These are phyloP conservation scores for Discostella stelligeroides DNA, from an alignment of 108 stramenopile genomes.

Conservation along the genomic window DNA sequence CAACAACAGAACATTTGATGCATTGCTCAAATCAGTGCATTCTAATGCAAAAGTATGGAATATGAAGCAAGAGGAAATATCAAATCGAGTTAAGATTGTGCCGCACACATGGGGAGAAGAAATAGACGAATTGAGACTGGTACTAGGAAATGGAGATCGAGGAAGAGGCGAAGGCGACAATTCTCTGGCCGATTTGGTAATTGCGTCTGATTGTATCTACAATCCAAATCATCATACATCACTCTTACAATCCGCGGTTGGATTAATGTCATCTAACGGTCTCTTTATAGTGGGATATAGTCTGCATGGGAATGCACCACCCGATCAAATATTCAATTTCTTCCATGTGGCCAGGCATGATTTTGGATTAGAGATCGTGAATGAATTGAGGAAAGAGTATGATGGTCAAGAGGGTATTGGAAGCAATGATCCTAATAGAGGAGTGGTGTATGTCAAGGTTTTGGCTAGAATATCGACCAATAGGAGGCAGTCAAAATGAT, in stretches of 20 bases:
- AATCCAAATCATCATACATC: conserved; percentile 44
- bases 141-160: neutral
- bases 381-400: conserved; percentile 9
- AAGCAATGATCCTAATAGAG: conserved; percentile 5
- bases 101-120: conserved; percentile 23
- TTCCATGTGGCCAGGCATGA: conserved; percentile 10
- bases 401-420: conserved; percentile 20
- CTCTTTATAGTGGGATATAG: conserved; percentile 44
- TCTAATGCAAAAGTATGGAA: conserved; percentile 7
- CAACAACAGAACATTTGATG: conserved; percentile 23
- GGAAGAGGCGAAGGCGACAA: neutral
- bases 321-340: conserved; percentile 30
- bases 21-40: conserved; percentile 11
- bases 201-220: conserved; percentile 52
- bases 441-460: conserved; percentile 14
- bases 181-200: conserved; percentile 13
- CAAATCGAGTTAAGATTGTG: neutral
- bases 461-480: neutral
- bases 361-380: conserved; percentile 11
- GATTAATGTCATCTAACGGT: conserved; percentile 13
- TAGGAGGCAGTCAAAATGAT: too few relatives aligned
- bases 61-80: neutral
- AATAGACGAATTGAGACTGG: neutral
- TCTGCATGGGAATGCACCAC: conserved; percentile 39
- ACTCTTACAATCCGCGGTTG: conserved; percentile 32